Base-by-base conservation (phyloP, 352 stramenopile species). In the Globisporangium recalcitrans region DNA sequence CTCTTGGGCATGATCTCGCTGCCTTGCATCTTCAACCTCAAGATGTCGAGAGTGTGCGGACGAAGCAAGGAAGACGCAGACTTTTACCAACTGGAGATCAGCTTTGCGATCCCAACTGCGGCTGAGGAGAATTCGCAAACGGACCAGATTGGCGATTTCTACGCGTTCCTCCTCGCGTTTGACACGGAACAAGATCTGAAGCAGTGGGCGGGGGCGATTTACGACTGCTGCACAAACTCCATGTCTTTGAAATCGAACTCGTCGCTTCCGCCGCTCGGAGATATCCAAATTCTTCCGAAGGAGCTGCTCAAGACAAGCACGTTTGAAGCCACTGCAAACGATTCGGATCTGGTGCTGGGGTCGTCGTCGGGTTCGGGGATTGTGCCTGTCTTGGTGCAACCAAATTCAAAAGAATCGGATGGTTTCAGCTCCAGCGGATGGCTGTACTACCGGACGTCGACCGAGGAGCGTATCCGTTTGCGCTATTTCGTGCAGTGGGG, bases 401-500 rank as follows among this genome's bases (percentile, higher is more conserved):
- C 27, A 1, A 27, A 52, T 32, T 16, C 60, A 13, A 52, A 64
- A 11, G 32, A 64, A 32, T 42, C 54, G 48, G 70, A 64, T 48
- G 49, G 61, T 63, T 91, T 93, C 53, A 91, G 82, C 40, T 81
- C 82, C 0, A 87, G 81, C 27, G 86, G 86, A 9, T 95, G 86
- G 86, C 68, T 95, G 0, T 95, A 91, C 58, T 95, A 95, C 52
- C 82, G 84, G 27, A 93, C 82, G 1, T 86, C 82, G 8, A 90
- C 78, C 8, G 83, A 93, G 63, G 85, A 96, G 54, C 87, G 87
- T 2, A 80, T 93, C 21, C 84, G 85, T 8, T 70, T 88, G 52
- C 85, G 87, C 3, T 96, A 92, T 65, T 96, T 96, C 54, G 85
- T 96, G 36, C 85, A 92, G 55, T 93, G 82, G 82, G 87, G 87